Evolutionary conservation across 139 green algal genomes (phyloP), one percentile per base, ranked within the genome.

Genomic region (Limnomonas spitsbergensis): DNA sequence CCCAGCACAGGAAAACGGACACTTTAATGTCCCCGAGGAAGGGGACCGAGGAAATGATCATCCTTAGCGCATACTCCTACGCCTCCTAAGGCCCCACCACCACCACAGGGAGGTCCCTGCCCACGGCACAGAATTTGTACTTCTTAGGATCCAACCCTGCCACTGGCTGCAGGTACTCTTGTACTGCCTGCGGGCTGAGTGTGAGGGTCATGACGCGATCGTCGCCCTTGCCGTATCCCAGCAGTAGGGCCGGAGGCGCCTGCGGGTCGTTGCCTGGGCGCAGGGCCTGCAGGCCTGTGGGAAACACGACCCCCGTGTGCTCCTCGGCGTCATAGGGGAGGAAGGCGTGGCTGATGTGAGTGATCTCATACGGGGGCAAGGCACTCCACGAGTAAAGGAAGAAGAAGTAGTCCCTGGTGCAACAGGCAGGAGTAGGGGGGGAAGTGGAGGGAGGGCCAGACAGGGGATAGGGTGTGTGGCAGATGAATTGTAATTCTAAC

Each of bases 331-430:
- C 61, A 20, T 39, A 34, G 7, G 61, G 61, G 26, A 72, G 9
- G 61, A 72, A 72, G 6, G 61, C 61, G 29, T 72, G 61, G 61
- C 61, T 72, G 29, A 72, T 72, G 29, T 37, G 27, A 24, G 61
- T 72, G 29, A 72, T 72, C 61, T 72, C 27, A 20, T 72, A 72
- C 27, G 61, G 61, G 61, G 29, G 29, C 27, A 36, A 34, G 9
- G 29, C 61, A 34, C 27, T 39, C 61, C 61, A 72, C 26, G 61
- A 20, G 61, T 72, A 72, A 7, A 72, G 9, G 61, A 72, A 72
- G 61, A 72, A 72, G 29, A 72, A 72, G 61, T 72, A 72, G 6
- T 72, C 61, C 61, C 61, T 61, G 20, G 14, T n/a, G n/a, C n/a
- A n/a, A 61, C 14, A 61, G 47, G 20, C 14, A 61, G 20, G 47